These are phyloP conservation scores for Endogone sp. DNA, from an alignment of 192 early-diverging fungal genomes.

Conservation along the genomic window DNA sequence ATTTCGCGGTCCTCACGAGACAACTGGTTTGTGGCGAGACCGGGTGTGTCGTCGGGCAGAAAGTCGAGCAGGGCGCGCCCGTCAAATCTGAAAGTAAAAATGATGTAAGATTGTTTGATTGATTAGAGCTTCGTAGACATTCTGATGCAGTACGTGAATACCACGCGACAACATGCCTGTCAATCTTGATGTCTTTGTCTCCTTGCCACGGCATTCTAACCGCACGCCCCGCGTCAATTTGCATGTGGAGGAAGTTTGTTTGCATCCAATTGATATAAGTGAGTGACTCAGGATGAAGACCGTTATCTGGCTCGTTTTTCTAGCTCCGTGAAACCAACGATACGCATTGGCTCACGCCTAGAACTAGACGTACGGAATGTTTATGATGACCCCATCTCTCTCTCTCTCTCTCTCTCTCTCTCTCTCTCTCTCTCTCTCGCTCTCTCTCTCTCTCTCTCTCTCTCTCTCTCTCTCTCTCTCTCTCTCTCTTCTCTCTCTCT, in stretches of 20 bases:
- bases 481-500: too few relatives aligned
- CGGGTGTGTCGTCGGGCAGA: conserved; percentile 16
- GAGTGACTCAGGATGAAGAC: not conserved
- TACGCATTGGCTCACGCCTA: not conserved
- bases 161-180: conserved; percentile 19
- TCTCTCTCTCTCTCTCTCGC: too few relatives aligned
- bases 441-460: too few relatives aligned
- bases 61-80: conserved; percentile 45
- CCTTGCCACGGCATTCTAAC: conserved; percentile 45
- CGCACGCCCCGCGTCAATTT: not conserved
- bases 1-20: conserved; percentile 34
- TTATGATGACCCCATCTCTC: not conserved
- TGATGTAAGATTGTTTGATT: not conserved
- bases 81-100: conserved; percentile 37
- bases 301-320: too few relatives aligned
- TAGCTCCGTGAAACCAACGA: not conserved
- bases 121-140: not conserved
- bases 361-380: not conserved
- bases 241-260: not conserved
- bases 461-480: too few relatives aligned
- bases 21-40: conserved; percentile 2
- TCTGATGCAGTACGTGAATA: not conserved
- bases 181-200: conserved; percentile 41
- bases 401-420: too few relatives aligned
- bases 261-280: not conserved